Evolutionary conservation across 768 basidiomycete genomes (phyloP).

Genomic region (Russula lepida): DNA sequence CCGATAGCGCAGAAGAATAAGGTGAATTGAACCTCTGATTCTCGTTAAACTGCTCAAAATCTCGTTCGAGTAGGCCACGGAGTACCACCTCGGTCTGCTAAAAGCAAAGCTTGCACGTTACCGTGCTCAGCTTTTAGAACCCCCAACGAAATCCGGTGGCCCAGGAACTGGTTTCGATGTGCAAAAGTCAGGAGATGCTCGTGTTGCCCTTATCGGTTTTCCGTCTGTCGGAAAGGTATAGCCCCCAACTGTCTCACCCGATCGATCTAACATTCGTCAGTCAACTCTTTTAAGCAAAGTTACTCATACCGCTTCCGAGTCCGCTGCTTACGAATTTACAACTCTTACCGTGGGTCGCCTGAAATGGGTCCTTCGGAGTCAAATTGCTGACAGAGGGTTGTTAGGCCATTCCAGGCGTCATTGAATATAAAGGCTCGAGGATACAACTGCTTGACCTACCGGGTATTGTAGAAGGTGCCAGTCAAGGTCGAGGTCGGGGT

Average conservation of each 20-base stretch:
- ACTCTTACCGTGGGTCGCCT: constrained; percentile 60
- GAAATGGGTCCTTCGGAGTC: not conserved
- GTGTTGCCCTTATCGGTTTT: constrained; percentile 90
- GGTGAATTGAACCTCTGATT: constrained; percentile 34
- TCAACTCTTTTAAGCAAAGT: constrained; percentile 88
- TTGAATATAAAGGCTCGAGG: constrained; percentile 89
- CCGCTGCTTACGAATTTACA: constrained; percentile 94
- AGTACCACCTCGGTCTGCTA: constrained; percentile 87
- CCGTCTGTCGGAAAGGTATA: constrained; percentile 86
- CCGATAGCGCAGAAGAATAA: constrained; percentile 88
- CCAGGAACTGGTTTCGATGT: constrained; percentile 84
- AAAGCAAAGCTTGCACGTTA: constrained; percentile 95
- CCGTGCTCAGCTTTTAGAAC: constrained; percentile 91
- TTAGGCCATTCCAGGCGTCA: constrained; percentile 92
- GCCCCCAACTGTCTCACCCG: not conserved
- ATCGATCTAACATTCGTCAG: constrained; percentile 31
- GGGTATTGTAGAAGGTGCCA: constrained; percentile 91
- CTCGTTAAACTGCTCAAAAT: not conserved
- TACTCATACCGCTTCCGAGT: constrained; percentile 82
- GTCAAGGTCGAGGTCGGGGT: constrained; percentile 85
- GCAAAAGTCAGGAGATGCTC: constrained; percentile 78
- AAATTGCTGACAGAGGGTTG: not conserved
- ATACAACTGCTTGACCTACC: constrained; percentile 94
- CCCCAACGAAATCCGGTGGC: constrained; percentile 72
- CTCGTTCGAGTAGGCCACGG: constrained; percentile 57